Percentiles rank a stretch among this genome's conserved stretches.
Evolutionary conservation across 768 basidiomycete species (phyloP).

Genomic region (Clavulina sp.): DNA sequence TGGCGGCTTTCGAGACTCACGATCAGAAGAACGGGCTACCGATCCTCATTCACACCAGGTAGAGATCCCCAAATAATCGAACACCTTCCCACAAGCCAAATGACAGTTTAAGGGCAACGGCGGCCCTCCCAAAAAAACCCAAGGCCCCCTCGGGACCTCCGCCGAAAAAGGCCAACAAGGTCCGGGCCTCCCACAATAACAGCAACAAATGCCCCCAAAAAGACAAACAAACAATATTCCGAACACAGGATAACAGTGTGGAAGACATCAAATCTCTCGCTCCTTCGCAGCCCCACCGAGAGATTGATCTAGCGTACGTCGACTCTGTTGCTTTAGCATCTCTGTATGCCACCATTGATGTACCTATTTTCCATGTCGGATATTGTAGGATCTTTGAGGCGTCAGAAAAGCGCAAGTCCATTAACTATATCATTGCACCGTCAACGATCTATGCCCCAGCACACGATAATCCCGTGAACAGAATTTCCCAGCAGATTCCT

Average conservation of each 20-base stretch:
- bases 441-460: conserved; percentile 15
- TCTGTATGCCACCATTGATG: neutral
- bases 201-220: too few relatives aligned
- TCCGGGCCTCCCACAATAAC: too few relatives aligned
- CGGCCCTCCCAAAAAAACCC: neutral
- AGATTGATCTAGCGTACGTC: conserved; percentile 16
- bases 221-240: too few relatives aligned
- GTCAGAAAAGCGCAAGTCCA: conserved; percentile 7
- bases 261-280: conserved; percentile 15
- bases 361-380: neutral
- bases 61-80: too few relatives aligned
- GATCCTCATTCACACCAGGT: conserved; percentile 17
- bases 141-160: too few relatives aligned
- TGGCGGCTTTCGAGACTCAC: conserved; percentile 11
- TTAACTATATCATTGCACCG: conserved; percentile 16
- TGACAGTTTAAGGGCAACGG: neutral
- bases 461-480: conserved; percentile 7
- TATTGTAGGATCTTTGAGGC: conserved; percentile 13
- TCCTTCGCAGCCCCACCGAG: conserved; percentile 13
- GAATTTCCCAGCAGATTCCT: conserved; percentile 15
- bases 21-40: conserved; percentile 7
- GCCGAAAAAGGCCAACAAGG: too few relatives aligned
- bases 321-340: neutral
- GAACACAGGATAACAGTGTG: conserved; percentile 13
- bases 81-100: too few relatives aligned